A percentile compares a stretch with the other conserved stretches of the same genome.
phyloP scores from a whole-genome alignment of 2,329 filamentous ascomycete species.

The Juglanconis sp. region DNA sequence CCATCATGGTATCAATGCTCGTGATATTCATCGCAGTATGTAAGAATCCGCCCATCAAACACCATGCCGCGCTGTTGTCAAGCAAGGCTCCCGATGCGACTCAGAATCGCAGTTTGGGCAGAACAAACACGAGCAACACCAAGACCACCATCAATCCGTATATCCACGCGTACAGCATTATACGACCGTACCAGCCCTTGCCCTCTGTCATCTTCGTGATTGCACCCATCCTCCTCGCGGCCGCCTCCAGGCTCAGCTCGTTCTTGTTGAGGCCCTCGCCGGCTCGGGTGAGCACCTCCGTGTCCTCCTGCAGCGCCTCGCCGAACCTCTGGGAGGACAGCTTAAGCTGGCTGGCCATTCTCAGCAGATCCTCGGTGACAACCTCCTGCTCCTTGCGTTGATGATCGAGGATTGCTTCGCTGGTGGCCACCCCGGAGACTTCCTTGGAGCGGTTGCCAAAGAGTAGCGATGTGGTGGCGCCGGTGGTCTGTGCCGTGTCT shows the following conservation, averaged over 20 bases:
- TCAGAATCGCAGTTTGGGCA: conserved; percentile 85
- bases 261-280: conserved; percentile 75
- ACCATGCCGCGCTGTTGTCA: neutral
- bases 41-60: neutral
- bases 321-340: conserved; percentile 70
- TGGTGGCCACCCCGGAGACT: conserved; percentile 41
- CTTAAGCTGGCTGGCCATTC: conserved; percentile 76
- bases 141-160: conserved; percentile 76
- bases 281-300: conserved; percentile 68
- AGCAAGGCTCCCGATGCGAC: neutral
- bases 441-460: conserved; percentile 13
- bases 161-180: conserved; percentile 82
- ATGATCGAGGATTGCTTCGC: conserved; percentile 71
- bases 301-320: conserved; percentile 66
- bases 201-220: conserved; percentile 81
- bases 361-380: conserved; percentile 76
- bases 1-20: neutral
- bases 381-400: conserved; percentile 80
- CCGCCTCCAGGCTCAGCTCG: conserved; percentile 70
- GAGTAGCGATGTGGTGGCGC: conserved; percentile 14
- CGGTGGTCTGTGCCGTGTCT: conserved; percentile 19
- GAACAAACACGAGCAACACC: conserved; percentile 75
- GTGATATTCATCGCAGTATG: neutral
- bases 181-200: conserved; percentile 78
- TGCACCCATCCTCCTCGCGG: conserved; percentile 72